Base-by-base conservation (phyloP, 768 basidiomycete species). In the Auricularia cornea region DNA sequence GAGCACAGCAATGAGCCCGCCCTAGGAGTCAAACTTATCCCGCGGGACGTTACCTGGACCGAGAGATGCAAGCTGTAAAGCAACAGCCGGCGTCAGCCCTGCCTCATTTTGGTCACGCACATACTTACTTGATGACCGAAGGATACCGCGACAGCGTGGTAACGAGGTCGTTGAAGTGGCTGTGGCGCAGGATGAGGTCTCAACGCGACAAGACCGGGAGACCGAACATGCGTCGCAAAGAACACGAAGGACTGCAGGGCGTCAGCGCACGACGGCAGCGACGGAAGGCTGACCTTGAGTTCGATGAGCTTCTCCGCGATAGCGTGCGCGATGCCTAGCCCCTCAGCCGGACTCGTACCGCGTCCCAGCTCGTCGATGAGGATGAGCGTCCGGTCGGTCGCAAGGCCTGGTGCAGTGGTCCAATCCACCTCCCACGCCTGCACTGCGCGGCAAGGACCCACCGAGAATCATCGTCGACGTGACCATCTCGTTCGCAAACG, bases 401-500 rank as follows among this genome's bases (percentile, higher is more conserved):
- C 86, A 16, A 96, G 78, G 0, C 91, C 90, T 88, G 57, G 32
- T 28, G 38, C 20, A 40, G 31, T n/a, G n/a, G n/a, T n/a, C n/a
- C n/a, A n/a, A n/a, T n/a, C n/a, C n/a, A n/a, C n/a, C n/a, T n/a
- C n/a, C n/a, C n/a, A n/a, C n/a, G n/a, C n/a, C n/a, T n/a, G n/a
- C n/a, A n/a, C n/a, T n/a, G n/a, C n/a, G n/a, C n/a, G n/a, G n/a
- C n/a, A 33, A n/a, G 1, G 0, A 40, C 72, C 61, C 64, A 86
- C 93, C 89, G 56, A 96, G 76, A 61, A 98, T 94, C 90, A 94
- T 94, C 1, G 93, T 90, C 29, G 87, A 87, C 2, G 90, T 86
- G 1, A 89, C 85, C 92, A 99, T 98, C 75, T 99, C 96, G 66
- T 84, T 88, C 1, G 94, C 93, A 75, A 99, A 99, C 0, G 97